phyloP scores from a whole-genome alignment of 1,284 basidiomycete species.

The Trichosporon sp. region DNA sequence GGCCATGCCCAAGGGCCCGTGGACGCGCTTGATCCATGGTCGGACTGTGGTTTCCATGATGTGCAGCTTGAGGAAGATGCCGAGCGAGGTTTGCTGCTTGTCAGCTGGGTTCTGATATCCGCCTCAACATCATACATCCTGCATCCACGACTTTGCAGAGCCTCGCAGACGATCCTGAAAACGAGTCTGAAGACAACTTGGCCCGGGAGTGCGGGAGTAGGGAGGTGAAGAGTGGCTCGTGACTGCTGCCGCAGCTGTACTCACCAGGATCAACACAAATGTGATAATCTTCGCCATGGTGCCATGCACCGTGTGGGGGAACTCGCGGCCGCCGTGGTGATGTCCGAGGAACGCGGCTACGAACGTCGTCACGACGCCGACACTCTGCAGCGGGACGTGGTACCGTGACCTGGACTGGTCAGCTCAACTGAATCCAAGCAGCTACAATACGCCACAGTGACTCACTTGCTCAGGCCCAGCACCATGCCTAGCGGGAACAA shows the following conservation, averaged over 20 bases:
- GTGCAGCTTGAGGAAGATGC: conserved; percentile 89
- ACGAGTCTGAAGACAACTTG: no score
- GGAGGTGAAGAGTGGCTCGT: no score
- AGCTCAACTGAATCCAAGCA: background rate
- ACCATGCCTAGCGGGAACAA: conserved; percentile 84
- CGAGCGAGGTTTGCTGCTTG: conserved; percentile 71
- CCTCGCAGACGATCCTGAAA: no score
- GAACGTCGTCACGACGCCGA: conserved; percentile 63
- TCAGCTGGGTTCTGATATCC: no score
- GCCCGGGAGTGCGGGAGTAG: no score
- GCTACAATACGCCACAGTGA: no score
- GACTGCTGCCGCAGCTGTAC: no score
- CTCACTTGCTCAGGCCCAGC: conserved; percentile 65
- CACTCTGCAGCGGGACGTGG: conserved; percentile 77
- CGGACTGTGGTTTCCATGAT: conserved; percentile 72
- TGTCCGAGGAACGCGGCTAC: conserved; percentile 73
- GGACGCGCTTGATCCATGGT: conserved; percentile 65
- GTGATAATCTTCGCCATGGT: conserved; percentile 64
- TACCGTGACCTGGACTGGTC: conserved; percentile 55
- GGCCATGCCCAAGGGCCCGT: conserved; percentile 74
- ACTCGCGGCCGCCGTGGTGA: conserved; percentile 68
- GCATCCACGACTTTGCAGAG: no score
- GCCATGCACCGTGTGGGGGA: conserved; percentile 59
- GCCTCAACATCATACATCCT: no score
- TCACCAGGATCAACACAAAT: conserved; percentile 57